Conservation (phyloP, 768 basidiomycete species). For the Vararia minispora region DNA sequence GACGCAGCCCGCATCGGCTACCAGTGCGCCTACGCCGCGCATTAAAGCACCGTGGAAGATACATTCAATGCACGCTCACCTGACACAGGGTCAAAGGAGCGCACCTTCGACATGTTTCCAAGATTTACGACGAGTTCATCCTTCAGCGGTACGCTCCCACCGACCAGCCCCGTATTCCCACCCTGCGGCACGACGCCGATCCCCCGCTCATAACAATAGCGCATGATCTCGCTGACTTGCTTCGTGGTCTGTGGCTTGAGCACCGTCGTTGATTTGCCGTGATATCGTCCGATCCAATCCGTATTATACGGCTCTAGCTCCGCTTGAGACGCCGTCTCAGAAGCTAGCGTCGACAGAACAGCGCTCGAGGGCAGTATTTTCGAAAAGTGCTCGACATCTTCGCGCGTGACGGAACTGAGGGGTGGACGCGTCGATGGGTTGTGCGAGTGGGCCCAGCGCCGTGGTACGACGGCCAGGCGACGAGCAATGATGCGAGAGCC, state of each 20-base stretch:
- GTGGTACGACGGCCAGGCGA: conserved; percentile 1
- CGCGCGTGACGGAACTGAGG: conserved; percentile 32
- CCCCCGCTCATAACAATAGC: conserved; percentile 69
- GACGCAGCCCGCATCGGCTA: conserved; percentile 91
- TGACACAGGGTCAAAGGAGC: conserved; percentile 76
- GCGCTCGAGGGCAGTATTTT: conserved; percentile 49
- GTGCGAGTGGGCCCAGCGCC: conserved; percentile 16
- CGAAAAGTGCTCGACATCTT: conserved; percentile 61
- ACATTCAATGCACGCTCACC: conserved; percentile 30
- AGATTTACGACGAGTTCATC: conserved; percentile 85
- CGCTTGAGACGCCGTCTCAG: conserved; percentile 32
- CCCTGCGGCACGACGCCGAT: conserved; percentile 96
- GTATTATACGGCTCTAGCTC: conserved; percentile 76
- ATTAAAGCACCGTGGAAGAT: conserved; percentile 5
- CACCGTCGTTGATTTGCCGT: conserved; percentile 74
- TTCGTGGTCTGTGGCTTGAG: conserved; percentile 80
- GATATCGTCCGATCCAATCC: conserved; percentile 97
- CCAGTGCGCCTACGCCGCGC: conserved; percentile 56
- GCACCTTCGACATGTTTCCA: conserved; percentile 69
- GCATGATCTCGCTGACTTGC: conserved; percentile 82
- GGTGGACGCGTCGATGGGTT: conserved; percentile 12
- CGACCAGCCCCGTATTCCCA: conserved; percentile 96
- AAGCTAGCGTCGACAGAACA: conserved; percentile 57
- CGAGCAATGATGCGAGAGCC: conserved; percentile 2
- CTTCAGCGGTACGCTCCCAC: conserved; percentile 80